Evolutionary conservation across 306 rosid genomes (phyloP).

Genomic region (Astragalus membranaceus): DNA sequence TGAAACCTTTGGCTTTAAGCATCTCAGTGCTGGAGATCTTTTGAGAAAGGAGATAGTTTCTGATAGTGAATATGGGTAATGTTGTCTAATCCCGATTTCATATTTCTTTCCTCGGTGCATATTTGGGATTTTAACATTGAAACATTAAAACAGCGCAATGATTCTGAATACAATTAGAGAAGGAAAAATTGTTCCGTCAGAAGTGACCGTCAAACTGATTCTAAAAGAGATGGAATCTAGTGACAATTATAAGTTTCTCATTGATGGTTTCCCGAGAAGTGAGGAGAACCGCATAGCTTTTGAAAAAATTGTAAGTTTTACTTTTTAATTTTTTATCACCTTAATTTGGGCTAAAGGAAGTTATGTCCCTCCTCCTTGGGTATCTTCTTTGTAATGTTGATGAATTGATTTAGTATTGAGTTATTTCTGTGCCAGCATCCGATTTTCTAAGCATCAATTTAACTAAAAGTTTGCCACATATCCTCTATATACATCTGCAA

Average conservation of each 20-base stretch:
- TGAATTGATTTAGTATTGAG: constrained; percentile 1
- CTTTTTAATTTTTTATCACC: constrained; percentile 8
- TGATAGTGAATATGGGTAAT: constrained; percentile 66
- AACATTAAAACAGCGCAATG: constrained; percentile 55
- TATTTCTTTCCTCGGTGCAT: neutral
- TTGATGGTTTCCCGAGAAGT: constrained; percentile 90
- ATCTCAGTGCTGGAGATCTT: constrained; percentile 95
- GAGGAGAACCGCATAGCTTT: constrained; percentile 88
- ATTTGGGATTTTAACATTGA: constrained; percentile 16
- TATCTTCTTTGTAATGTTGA: neutral
- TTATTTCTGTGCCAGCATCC: constrained; percentile 4
- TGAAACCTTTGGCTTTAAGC: constrained; percentile 73
- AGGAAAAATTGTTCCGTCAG: constrained; percentile 91
- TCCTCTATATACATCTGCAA: neutral
- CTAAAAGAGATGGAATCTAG: constrained; percentile 71
- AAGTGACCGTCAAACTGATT: constrained; percentile 69
- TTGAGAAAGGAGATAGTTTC: constrained; percentile 76
- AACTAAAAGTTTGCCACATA: neutral
- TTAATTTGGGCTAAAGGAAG: neutral
- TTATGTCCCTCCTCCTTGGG: neutral
- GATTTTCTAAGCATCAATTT: neutral
- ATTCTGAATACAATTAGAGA: constrained; percentile 64
- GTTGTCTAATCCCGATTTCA: constrained; percentile 12
- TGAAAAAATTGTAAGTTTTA: constrained; percentile 65
- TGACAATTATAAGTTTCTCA: constrained; percentile 58